phyloP scores from a whole-genome alignment of 495 filamentous ascomycete genomes.

The Penicillium goetzii region DNA sequence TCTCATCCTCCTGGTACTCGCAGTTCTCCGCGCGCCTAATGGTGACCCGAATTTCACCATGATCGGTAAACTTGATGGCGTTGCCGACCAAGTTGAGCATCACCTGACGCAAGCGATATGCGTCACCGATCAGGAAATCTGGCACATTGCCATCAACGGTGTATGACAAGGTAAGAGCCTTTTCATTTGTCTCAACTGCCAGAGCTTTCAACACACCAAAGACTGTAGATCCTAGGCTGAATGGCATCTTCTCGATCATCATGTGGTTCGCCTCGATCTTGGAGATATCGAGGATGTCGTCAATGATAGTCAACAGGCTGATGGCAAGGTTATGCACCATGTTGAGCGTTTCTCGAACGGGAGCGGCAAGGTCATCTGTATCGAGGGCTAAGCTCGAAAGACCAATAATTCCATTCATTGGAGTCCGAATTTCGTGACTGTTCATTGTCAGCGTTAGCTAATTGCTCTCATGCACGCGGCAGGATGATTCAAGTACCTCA shows the following conservation, averaged over 20 bases:
- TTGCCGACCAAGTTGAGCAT: conserved; percentile 82
- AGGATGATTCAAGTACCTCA: conserved; percentile 79
- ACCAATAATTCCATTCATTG: conserved; percentile 71
- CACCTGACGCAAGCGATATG: conserved; percentile 75
- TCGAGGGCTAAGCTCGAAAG: conserved; percentile 74
- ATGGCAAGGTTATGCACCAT: conserved; percentile 90
- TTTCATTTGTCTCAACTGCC: conserved; percentile 86
- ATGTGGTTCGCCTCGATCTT: conserved; percentile 80
- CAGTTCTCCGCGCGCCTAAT: conserved; percentile 57
- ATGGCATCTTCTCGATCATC: conserved; percentile 74
- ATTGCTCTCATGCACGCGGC: conserved; percentile 35
- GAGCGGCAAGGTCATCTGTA: conserved; percentile 70
- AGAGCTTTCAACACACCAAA: conserved; percentile 64
- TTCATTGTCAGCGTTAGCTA: background rate
- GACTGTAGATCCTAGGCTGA: conserved; percentile 54
- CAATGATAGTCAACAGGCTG: conserved; percentile 77
- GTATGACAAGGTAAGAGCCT: conserved; percentile 58
- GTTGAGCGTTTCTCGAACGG: conserved; percentile 85
- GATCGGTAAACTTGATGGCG: conserved; percentile 80
- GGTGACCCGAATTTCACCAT: conserved; percentile 64
- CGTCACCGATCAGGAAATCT: conserved; percentile 63
- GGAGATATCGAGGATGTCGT: conserved; percentile 83
- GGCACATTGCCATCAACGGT: conserved; percentile 54
- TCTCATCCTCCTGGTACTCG: conserved; percentile 50
- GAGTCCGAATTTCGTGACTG: conserved; percentile 80